phyloP scores from a whole-genome alignment of 2,329 filamentous ascomycete species.

The Gyromitra esculenta region DNA sequence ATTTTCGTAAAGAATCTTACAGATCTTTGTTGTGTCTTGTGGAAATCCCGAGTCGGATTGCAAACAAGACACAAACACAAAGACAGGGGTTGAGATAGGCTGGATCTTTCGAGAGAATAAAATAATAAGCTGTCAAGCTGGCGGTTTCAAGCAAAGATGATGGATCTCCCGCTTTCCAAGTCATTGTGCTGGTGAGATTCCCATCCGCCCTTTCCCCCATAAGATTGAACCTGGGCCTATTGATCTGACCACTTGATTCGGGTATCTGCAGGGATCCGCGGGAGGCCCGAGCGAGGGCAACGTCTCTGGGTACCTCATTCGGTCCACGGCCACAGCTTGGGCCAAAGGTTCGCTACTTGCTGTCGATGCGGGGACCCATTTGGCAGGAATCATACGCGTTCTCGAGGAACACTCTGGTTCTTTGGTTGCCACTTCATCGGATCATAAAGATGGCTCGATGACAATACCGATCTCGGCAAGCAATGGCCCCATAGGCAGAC shows the following conservation, averaged over 20 bases:
- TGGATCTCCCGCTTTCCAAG: slow-evolving; percentile 55
- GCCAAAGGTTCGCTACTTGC: slow-evolving; percentile 82
- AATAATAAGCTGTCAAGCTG: slow-evolving; percentile 47
- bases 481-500: slow-evolving; percentile 36
- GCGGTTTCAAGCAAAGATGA: slow-evolving; percentile 51
- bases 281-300: slow-evolving; percentile 91
- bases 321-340: slow-evolving; percentile 82
- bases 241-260: slow-evolving; percentile 49
- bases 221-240: slow-evolving; percentile 17
- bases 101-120: slow-evolving; percentile 7
- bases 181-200: slow-evolving; percentile 55
- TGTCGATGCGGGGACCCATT: slow-evolving; percentile 92
- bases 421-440: slow-evolving; percentile 23
- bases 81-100: slow-evolving; percentile 5
- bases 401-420: slow-evolving; percentile 69
- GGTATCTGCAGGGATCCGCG: slow-evolving; percentile 75
- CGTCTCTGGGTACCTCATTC: slow-evolving; percentile 87
- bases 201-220: slow-evolving; percentile 18
- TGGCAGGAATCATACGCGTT: slow-evolving; percentile 83
- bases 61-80: no score
- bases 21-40: neutral
- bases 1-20: slow-evolving; percentile 7
- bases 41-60: slow-evolving; percentile 5
- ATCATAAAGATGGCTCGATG: slow-evolving; percentile 13
- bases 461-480: slow-evolving; percentile 29